Conservation (phyloP, 768 basidiomycete species). For the Ramaria rubella region DNA sequence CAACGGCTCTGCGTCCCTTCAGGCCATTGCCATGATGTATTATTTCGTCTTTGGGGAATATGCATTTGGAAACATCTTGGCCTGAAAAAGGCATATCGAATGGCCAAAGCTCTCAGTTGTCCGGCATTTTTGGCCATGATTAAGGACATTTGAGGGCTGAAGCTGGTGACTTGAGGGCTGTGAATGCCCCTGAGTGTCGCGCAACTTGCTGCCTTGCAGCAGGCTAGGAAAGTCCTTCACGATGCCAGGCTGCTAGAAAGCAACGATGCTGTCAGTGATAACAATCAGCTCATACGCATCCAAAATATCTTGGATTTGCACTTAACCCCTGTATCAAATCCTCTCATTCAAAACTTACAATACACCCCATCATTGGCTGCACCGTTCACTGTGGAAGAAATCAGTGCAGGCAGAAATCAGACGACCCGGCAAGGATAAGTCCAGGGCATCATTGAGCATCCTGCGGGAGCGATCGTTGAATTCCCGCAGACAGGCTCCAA, state of each 20-base stretch:
- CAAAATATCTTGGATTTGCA: background rate
- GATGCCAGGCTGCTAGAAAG: background rate
- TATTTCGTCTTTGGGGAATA: too few species aligned
- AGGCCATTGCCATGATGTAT: too few species aligned
- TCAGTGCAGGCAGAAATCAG: background rate
- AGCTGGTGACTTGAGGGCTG: too few species aligned
- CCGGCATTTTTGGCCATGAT: too few species aligned
- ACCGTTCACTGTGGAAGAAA: background rate
- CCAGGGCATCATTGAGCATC: constrained; percentile 3
- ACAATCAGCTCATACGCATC: background rate
- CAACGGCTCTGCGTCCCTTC: too few species aligned
- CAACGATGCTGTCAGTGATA: too few species aligned
- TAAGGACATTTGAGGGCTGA: too few species aligned
- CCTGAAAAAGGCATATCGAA: too few species aligned
- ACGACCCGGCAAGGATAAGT: background rate
- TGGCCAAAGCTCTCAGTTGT: too few species aligned
- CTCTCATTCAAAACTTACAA: background rate
- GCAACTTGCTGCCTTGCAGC: background rate
- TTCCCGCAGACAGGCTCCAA: constrained; percentile 1
- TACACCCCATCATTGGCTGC: background rate
- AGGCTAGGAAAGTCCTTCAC: background rate
- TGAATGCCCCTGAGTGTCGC: background rate
- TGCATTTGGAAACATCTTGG: too few species aligned
- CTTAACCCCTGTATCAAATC: background rate
- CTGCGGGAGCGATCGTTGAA: constrained; percentile 5